Evolutionary conservation across 2,329 filamentous ascomycete genomes (phyloP).

Genomic region (Chrysoporthe austroafricana): DNA sequence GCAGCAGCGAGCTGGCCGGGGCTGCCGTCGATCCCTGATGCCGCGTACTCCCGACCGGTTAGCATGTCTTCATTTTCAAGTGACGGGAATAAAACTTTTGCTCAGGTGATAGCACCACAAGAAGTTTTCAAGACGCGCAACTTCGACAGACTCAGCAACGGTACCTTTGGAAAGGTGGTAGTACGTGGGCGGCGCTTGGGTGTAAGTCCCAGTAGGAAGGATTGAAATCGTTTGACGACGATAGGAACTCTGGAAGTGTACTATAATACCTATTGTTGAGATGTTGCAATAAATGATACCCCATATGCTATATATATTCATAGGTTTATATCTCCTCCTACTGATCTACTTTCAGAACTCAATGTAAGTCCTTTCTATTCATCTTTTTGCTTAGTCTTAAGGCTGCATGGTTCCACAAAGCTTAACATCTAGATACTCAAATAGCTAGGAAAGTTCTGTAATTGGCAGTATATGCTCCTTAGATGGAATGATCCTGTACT

Average conservation of each 20-base stretch:
- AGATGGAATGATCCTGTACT: too few species aligned
- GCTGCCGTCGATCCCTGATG: slow-evolving; percentile 8
- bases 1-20: background rate
- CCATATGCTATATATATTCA: background rate
- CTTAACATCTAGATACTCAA: too few species aligned
- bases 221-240: background rate
- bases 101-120: background rate
- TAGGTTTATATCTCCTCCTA: too few species aligned
- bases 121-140: slow-evolving; percentile 10
- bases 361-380: too few species aligned
- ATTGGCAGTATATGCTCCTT: too few species aligned
- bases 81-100: slow-evolving; percentile 9
- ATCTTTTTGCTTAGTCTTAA: too few species aligned
- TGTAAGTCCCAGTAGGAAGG: background rate
- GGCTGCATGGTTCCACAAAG: too few species aligned
- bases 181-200: background rate
- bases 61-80: slow-evolving; percentile 10
- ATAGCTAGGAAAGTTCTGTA: too few species aligned
- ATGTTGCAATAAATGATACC: slow-evolving; percentile 1
- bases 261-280: background rate
- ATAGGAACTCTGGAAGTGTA: background rate
- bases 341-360: too few species aligned
- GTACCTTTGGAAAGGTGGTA: slow-evolving; percentile 18
- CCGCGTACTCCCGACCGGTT: slow-evolving; percentile 5
- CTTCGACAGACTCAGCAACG: slow-evolving; percentile 23